These are phyloP conservation scores for Diospyros lotus DNA, from an alignment of 148 eudicot genomes.

Conservation along the genomic window DNA sequence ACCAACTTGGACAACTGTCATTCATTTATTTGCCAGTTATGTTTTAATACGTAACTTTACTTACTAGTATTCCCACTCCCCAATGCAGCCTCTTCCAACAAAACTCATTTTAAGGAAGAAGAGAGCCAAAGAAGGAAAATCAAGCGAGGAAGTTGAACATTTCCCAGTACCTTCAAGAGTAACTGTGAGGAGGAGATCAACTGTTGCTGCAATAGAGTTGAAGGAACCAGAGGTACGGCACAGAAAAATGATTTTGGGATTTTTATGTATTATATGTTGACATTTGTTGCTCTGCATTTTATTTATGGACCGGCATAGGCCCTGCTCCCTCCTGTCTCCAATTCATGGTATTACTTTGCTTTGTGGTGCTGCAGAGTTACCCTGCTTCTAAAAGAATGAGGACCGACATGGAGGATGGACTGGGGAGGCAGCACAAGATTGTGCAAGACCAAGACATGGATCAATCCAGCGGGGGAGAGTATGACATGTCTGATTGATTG, in stretches of 20 bases:
- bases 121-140: slow-evolving; percentile 81
- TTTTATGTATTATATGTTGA: not conserved
- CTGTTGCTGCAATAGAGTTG: slow-evolving; percentile 48
- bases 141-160: slow-evolving; percentile 72
- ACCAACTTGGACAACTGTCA: slow-evolving; percentile 6
- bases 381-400: slow-evolving; percentile 32
- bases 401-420: slow-evolving; percentile 39
- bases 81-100: slow-evolving; percentile 82
- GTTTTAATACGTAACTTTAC: not conserved
- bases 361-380: slow-evolving; percentile 33
- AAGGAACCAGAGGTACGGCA: slow-evolving; percentile 48
- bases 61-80: slow-evolving; percentile 5
- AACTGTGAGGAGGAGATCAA: slow-evolving; percentile 60
- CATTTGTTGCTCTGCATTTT: not conserved
- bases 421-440: slow-evolving; percentile 18
- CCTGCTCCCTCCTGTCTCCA: not conserved
- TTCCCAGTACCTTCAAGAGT: slow-evolving; percentile 70
- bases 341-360: not conserved
- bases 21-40: not conserved
- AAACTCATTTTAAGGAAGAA: slow-evolving; percentile 84
- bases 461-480: slow-evolving; percentile 54
- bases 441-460: slow-evolving; percentile 46
- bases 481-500: slow-evolving; percentile 45
- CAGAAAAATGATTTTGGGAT: not conserved
- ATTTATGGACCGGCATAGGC: not conserved